Conservation (phyloP, 192 early-diverging fungal genomes). For the Entomortierella parvispora region DNA sequence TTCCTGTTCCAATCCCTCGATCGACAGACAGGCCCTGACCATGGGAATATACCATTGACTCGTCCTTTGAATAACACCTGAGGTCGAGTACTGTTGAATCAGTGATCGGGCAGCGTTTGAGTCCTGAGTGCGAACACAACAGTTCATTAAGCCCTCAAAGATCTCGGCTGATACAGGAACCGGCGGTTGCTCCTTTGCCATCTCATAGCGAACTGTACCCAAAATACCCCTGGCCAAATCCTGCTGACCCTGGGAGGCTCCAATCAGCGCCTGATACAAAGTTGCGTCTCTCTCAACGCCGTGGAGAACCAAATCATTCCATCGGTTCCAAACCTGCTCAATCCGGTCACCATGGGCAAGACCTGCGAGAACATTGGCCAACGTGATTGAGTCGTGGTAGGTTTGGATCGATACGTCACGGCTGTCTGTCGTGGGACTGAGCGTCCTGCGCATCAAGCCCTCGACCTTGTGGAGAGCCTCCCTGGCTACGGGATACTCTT, state of each 20-base stretch:
- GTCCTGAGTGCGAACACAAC: constrained; percentile 42
- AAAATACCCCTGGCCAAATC: constrained; percentile 31
- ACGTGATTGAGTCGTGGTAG: constrained; percentile 26
- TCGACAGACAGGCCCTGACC: constrained; percentile 37
- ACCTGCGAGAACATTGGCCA: constrained; percentile 34
- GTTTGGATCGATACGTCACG: not conserved
- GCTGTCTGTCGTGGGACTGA: not conserved
- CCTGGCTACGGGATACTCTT: constrained; percentile 20
- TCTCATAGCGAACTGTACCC: constrained; percentile 9
- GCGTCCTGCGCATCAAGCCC: constrained; percentile 16
- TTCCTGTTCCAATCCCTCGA: constrained; percentile 38
- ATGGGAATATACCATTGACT: constrained; percentile 44
- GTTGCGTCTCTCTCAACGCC: constrained; percentile 33
- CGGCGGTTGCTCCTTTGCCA: constrained; percentile 35
- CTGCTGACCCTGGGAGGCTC: constrained; percentile 32
- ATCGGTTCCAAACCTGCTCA: constrained; percentile 28
- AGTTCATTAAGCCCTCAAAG: constrained; percentile 38
- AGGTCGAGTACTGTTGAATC: constrained; percentile 29
- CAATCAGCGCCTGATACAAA: constrained; percentile 46
- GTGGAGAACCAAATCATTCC: constrained; percentile 29
- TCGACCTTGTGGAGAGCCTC: constrained; percentile 22
- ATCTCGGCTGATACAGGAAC: constrained; percentile 28
- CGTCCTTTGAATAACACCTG: constrained; percentile 37
- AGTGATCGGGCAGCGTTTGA: constrained; percentile 16
- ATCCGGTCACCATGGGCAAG: constrained; percentile 30